Evolutionary conservation across 139 green algal genomes (phyloP).

Genomic region (Pycnococcus provasolii): DNA sequence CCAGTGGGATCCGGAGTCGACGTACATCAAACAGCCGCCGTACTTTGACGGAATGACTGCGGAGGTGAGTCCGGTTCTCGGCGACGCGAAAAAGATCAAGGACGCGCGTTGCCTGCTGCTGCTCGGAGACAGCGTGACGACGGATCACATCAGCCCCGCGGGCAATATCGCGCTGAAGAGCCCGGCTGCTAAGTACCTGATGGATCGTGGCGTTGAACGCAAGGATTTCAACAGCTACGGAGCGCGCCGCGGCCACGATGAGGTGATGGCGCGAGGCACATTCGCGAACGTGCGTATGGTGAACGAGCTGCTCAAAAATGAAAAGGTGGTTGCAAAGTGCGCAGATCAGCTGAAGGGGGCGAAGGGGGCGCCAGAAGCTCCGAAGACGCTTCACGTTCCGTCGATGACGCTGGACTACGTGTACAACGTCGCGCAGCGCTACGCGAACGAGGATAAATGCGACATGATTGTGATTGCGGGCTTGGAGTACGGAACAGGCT

Average conservation of each 20-base stretch:
- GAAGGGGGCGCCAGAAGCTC: neutral
- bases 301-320: neutral
- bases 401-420: neutral
- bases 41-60: no score
- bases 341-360: no score
- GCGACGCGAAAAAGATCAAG: slow-evolving; percentile 6
- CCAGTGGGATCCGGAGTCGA: no score
- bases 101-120: slow-evolving; percentile 29
- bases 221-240: slow-evolving; percentile 17
- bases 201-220: slow-evolving; percentile 11
- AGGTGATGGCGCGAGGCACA: slow-evolving; percentile 14
- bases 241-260: slow-evolving; percentile 6
- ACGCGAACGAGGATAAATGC: neutral
- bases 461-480: slow-evolving; percentile 12
- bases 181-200: slow-evolving; percentile 29
- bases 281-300: slow-evolving; percentile 17
- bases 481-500: slow-evolving; percentile 11
- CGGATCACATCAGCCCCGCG: slow-evolving; percentile 34
- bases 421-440: slow-evolving; percentile 8
- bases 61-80: no score
- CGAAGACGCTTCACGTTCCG: neutral
- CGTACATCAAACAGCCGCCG: no score
- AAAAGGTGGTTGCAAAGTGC: no score
- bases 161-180: slow-evolving; percentile 27
- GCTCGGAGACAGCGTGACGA: slow-evolving; percentile 34